Conservation (phyloP, 208 protist genomes). For the Trypanosoma melophagium region DNA sequence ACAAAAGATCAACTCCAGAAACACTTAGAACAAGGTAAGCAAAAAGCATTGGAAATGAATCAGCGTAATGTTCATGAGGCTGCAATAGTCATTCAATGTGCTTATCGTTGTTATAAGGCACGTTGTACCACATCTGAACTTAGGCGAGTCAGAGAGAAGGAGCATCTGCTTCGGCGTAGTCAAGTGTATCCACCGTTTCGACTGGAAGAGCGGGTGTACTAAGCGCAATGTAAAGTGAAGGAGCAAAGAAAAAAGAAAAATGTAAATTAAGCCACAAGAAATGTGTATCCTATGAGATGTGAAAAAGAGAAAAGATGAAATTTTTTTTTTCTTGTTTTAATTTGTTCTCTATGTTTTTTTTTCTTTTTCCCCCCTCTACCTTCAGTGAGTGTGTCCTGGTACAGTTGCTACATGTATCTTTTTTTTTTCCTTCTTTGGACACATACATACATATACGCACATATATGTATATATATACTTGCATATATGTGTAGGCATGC, state of each 20-base stretch:
- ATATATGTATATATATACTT: no score
- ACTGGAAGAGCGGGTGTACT: slow-evolving; percentile 35
- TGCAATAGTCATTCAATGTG: slow-evolving; percentile 31
- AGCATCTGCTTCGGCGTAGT: slow-evolving; percentile 22
- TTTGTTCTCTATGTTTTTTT: slow-evolving; percentile 1
- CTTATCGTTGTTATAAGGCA: slow-evolving; percentile 27
- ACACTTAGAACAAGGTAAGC: neutral
- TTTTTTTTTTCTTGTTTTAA: slow-evolving; percentile 1
- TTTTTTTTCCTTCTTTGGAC: neutral
- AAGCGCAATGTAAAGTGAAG: neutral
- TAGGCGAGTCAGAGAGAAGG: neutral
- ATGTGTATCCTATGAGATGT: neutral
- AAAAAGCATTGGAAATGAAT: neutral
- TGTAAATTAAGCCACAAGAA: neutral
- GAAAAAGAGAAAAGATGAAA: slow-evolving; percentile 3
- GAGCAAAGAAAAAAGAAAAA: neutral
- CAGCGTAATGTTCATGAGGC: neutral
- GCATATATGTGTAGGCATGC: no score
- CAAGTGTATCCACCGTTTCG: slow-evolving; percentile 23
- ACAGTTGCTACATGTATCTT: neutral
- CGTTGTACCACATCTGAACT: neutral
- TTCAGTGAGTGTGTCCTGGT: neutral
- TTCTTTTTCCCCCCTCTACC: neutral
- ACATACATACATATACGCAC: neutral
- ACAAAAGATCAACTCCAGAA: slow-evolving; percentile 4